A percentile compares a stretch with the other conserved stretches of the same genome.
Conservation (phyloP, 768 basidiomycete species). For the Suillus lakei region DNA sequence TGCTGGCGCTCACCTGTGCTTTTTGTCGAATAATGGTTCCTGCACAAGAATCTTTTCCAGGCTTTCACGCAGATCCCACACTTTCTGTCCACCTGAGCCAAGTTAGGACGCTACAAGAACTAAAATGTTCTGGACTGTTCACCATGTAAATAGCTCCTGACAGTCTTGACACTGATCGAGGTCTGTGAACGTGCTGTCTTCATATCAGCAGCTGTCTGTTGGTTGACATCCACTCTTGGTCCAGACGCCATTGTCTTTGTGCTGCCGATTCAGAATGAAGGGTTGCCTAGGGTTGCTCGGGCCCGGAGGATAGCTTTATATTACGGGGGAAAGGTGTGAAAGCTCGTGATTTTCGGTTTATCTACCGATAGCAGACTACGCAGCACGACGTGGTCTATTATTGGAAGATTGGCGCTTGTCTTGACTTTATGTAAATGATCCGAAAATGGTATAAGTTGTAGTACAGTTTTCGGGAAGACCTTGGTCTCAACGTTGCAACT, state of each 20-base stretch:
- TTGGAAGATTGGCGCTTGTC: background rate
- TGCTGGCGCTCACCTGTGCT: slow-evolving; percentile 45
- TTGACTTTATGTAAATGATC: slow-evolving; percentile 9
- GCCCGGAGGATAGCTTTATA: background rate
- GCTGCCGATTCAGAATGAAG: background rate
- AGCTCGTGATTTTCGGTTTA: background rate
- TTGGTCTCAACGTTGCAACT: background rate
- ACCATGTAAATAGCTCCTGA: slow-evolving; percentile 59
- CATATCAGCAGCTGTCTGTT: slow-evolving; percentile 59
- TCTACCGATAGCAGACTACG: no score
- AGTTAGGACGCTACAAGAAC: slow-evolving; percentile 3
- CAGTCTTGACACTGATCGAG: slow-evolving; percentile 45
- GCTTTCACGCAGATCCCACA: slow-evolving; percentile 53
- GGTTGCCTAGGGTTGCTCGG: background rate
- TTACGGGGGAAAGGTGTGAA: background rate
- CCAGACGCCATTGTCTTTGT: background rate
- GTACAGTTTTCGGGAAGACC: background rate
- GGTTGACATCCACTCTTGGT: slow-evolving; percentile 37
- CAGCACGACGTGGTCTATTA: no score
- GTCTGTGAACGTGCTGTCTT: slow-evolving; percentile 47
- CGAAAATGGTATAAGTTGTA: slow-evolving; percentile 15
- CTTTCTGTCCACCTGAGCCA: slow-evolving; percentile 48
- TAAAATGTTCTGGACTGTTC: slow-evolving; percentile 20
- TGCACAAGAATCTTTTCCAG: slow-evolving; percentile 51
- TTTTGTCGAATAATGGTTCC: slow-evolving; percentile 67